Percentiles rank a stretch among this genome's conserved stretches.
These are phyloP conservation scores for Trametes coccinea DNA, from an alignment of 768 basidiomycete species.

Conservation along the genomic window DNA sequence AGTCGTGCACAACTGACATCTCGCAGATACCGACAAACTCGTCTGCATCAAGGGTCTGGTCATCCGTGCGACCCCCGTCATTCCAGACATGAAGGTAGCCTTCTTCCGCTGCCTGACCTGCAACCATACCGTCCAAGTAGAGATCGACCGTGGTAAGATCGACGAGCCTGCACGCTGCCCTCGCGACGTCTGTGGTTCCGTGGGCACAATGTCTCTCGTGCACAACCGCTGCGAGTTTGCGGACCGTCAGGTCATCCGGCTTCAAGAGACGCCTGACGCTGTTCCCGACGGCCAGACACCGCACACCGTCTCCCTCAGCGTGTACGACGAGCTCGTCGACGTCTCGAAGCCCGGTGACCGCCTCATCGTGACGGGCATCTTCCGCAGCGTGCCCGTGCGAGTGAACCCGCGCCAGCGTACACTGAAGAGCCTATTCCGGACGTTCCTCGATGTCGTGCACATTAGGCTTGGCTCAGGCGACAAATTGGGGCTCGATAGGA, in stretches of 20 bases:
- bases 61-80: constrained; percentile 95
- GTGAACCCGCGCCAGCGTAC: constrained; percentile 90
- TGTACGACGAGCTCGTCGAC: constrained; percentile 98
- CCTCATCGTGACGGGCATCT: constrained; percentile 88
- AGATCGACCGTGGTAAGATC: constrained; percentile 98
- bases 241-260: constrained; percentile 90
- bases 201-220: constrained; percentile 91
- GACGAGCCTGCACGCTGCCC: constrained; percentile 91
- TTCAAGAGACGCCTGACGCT: constrained; percentile 97
- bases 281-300: constrained; percentile 99
- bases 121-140: constrained; percentile 94
- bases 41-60: constrained; percentile 95
- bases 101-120: constrained; percentile 98
- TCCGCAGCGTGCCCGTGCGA: constrained; percentile 92
- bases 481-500: constrained; percentile 74
- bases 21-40: constrained; percentile 93
- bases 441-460: constrained; percentile 95
- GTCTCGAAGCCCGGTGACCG: constrained; percentile 96
- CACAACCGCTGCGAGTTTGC: constrained; percentile 98
- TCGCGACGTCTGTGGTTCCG: constrained; percentile 85
- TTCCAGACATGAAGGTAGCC: constrained; percentile 98
- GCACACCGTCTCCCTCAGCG: constrained; percentile 93
- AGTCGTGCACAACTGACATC: too few relatives aligned
- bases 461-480: constrained; percentile 69
- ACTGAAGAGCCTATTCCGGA: constrained; percentile 96